These are phyloP conservation scores for Puccinia hordei DNA, from an alignment of 1,284 basidiomycete genomes.

Conservation along the genomic window DNA sequence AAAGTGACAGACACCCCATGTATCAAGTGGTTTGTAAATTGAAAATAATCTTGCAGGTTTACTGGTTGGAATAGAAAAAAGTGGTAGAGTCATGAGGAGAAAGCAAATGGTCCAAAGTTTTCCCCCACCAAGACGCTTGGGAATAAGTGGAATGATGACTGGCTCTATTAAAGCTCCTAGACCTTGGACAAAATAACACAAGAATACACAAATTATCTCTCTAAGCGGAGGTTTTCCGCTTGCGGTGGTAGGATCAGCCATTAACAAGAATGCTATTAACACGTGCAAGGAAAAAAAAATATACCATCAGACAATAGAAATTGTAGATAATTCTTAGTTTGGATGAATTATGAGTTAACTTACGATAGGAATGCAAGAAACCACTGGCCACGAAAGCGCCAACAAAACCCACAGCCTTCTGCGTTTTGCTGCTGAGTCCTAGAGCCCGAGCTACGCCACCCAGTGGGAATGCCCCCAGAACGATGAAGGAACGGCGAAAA, in stretches of 20 bases:
- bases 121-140: constrained; percentile 33
- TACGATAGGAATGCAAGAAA: constrained; percentile 22
- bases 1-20: not conserved
- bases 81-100: constrained; percentile 2
- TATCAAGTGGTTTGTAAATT: constrained; percentile 13
- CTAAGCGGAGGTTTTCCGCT: not conserved
- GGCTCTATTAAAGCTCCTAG: constrained; percentile 33
- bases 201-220: not conserved
- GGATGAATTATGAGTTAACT: not conserved
- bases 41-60: constrained; percentile 2
- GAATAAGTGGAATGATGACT: constrained; percentile 34
- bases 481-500: constrained; percentile 16
- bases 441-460: not conserved
- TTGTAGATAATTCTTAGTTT: not conserved
- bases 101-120: constrained; percentile 29
- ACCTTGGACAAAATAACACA: constrained; percentile 19
- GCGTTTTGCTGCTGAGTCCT: not conserved
- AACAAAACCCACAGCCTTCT: constrained; percentile 9
- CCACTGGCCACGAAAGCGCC: constrained; percentile 31
- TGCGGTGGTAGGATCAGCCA: constrained; percentile 13
- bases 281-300: not conserved
- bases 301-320: not conserved
- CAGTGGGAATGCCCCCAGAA: constrained; percentile 5
- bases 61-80: not conserved
- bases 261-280: constrained; percentile 6